Conservation (phyloP, 2,329 filamentous ascomycete genomes). For the Penicillium sp. region DNA sequence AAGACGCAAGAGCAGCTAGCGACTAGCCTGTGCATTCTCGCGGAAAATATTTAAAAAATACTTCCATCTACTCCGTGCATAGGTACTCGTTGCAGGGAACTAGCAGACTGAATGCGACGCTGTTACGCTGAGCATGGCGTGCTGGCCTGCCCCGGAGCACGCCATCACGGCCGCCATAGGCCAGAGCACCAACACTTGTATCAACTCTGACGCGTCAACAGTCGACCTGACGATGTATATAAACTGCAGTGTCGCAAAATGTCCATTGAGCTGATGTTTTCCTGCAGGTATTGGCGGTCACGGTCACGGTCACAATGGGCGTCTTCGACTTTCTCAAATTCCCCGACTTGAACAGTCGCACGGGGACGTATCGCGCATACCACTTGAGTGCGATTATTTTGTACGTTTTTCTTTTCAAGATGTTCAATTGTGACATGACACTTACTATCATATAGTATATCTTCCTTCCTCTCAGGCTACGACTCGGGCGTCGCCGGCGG, state of each 20-base stretch:
- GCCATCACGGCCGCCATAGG: slow-evolving; percentile 1
- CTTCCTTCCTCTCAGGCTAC: slow-evolving; percentile 27
- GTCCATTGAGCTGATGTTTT: neutral
- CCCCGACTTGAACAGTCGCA: slow-evolving; percentile 19
- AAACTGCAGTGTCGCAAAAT: neutral
- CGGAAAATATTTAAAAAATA: no score
- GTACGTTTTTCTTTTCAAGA: slow-evolving; percentile 13
- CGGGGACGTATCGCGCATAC: slow-evolving; percentile 20
- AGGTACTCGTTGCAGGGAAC: neutral
- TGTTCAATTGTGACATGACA: no score
- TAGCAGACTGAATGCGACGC: neutral
- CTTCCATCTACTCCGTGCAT: no score
- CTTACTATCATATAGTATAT: no score
- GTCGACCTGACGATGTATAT: no score
- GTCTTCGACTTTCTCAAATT: slow-evolving; percentile 14
- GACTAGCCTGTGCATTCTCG: no score
- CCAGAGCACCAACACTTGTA: neutral
- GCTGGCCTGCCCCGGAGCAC: neutral
- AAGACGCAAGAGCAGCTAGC: neutral
- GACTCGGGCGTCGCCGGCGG: slow-evolving; percentile 33
- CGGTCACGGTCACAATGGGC: slow-evolving; percentile 14
- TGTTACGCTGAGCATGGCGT: slow-evolving; percentile 4
- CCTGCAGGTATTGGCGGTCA: neutral
- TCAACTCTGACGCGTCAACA: no score
- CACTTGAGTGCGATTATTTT: slow-evolving; percentile 22